A percentile compares a stretch with the other conserved stretches of the same genome.
Evolutionary conservation across 352 stramenopile genomes (phyloP).

Genomic region (Peronospora farinosa): DNA sequence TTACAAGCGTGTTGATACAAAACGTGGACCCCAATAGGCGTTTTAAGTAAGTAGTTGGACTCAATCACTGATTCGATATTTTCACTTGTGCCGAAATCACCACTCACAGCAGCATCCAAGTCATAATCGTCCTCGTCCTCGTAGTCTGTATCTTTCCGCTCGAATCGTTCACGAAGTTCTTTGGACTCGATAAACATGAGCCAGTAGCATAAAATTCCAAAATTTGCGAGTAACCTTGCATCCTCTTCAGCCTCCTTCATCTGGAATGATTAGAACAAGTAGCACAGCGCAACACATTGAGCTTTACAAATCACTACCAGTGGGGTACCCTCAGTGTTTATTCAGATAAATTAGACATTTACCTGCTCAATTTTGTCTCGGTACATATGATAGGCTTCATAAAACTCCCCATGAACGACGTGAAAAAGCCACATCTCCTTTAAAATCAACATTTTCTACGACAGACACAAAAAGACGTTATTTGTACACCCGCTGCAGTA

Average conservation of each 20-base stretch:
- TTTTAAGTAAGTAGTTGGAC: slow-evolving; percentile 57
- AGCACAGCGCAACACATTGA: slow-evolving; percentile 1
- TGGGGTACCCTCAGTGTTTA: background rate
- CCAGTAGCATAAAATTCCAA: slow-evolving; percentile 81
- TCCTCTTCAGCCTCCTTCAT: slow-evolving; percentile 49
- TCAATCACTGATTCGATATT: slow-evolving; percentile 43
- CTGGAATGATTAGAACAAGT: slow-evolving; percentile 3
- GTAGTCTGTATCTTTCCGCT: slow-evolving; percentile 24
- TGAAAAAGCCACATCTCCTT: slow-evolving; percentile 75
- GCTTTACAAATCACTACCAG: background rate
- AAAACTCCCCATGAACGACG: slow-evolving; percentile 65
- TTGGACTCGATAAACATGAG: slow-evolving; percentile 72
- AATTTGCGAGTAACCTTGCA: slow-evolving; percentile 51
- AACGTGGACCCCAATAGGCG: slow-evolving; percentile 57
- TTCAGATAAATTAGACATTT: slow-evolving; percentile 1
- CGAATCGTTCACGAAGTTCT: slow-evolving; percentile 50
- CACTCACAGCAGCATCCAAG: slow-evolving; percentile 5
- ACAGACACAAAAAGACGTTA: slow-evolving; percentile 6
- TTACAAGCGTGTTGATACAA: slow-evolving; percentile 62
- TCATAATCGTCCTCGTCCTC: slow-evolving; percentile 27
- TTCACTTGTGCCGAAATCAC: slow-evolving; percentile 11
- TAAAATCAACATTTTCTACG: slow-evolving; percentile 53
- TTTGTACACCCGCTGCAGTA: slow-evolving; percentile 1
- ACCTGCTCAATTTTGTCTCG: slow-evolving; percentile 71
- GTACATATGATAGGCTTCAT: slow-evolving; percentile 72